A percentile compares a stretch with the other conserved stretches of the same genome.
These are phyloP conservation scores for Salvia hispanica DNA, from an alignment of 257 asterid species.

Conservation along the genomic window DNA sequence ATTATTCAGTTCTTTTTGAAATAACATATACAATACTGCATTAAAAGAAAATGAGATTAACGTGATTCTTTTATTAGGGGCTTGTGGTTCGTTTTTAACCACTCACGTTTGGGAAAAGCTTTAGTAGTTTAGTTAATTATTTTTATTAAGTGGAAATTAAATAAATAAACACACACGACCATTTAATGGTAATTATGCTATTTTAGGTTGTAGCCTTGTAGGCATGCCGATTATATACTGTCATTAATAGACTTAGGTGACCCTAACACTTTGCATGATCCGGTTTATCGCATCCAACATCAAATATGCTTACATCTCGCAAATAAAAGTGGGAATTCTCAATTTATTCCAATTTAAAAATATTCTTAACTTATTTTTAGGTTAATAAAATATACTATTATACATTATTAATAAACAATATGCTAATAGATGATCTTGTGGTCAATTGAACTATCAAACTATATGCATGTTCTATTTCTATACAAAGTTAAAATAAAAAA, in stretches of 20 bases:
- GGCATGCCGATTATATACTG: neutral
- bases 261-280: slow-evolving; percentile 3
- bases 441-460: too few relatives aligned
- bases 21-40: too few relatives aligned
- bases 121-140: too few relatives aligned
- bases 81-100: too few relatives aligned
- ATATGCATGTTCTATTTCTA: neutral
- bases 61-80: too few relatives aligned
- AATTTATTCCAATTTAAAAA: neutral
- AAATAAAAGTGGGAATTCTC: slow-evolving; percentile 16
- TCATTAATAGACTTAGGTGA: neutral
- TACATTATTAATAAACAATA: neutral
- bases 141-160: too few relatives aligned
- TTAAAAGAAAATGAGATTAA: too few relatives aligned
- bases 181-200: neutral
- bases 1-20: too few relatives aligned
- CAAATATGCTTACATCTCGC: neutral
- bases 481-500: neutral
- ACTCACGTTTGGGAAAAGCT: too few relatives aligned
- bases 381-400: neutral
- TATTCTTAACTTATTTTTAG: neutral
- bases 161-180: too few relatives aligned
- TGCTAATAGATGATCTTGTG: neutral
- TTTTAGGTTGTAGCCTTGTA: neutral
- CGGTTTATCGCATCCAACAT: slow-evolving; percentile 5